Evolutionary conservation across 73 alveolate species (phyloP), one percentile per base, ranked within the genome.

Genomic region (Uronychia binucleata): DNA sequence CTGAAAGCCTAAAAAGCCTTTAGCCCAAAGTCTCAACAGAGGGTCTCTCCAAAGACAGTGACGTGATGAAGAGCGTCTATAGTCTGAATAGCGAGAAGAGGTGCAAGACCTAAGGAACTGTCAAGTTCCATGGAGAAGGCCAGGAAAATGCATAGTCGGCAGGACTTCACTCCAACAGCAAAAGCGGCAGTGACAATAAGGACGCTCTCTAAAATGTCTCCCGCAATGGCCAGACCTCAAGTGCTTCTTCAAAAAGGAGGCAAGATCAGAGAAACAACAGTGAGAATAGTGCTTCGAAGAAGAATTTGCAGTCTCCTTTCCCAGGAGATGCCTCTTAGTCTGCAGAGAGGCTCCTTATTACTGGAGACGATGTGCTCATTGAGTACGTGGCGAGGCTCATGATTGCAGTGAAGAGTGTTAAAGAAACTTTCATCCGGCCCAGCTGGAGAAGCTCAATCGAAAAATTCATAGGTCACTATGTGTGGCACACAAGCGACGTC

Each of bases 351-450:
- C 34, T 86, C n/a, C 33, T 81, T 29, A 86, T 88, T 1, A 88
- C 94, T 26, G 94, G 90, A 13, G 94, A 88, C 33, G 94, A 88
- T 57, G 89, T 88, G 1, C 58, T 88, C 29, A 88, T 88, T 31
- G 94, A 88, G 33, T 88, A 88, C 74, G 81, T 88, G 30, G 58
- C 79, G 1, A 67, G 94, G 26, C 77, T 88, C 33, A 77, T 86
- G 80, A 81, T 81, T 34, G 91, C 91, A 1, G 75, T 88, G 0
- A 82, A 83, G 58, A 27, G 83, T 13, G 33, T 88, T 27, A 35
- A 77, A 58, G 91, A 88, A 35, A 67, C 76, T 0, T 31, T 82
- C 26, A 74, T 88, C 27, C 35, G 81, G 34, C 83, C 78, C 26
- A 31, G 79, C 19, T 88, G 94, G 91, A 88, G 75, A 34, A 34